Percentiles rank a stretch among this genome's conserved stretches.
Evolutionary conservation across 805 yeast species (phyloP).

Genomic region (Blastobotrys peoriensis): DNA sequence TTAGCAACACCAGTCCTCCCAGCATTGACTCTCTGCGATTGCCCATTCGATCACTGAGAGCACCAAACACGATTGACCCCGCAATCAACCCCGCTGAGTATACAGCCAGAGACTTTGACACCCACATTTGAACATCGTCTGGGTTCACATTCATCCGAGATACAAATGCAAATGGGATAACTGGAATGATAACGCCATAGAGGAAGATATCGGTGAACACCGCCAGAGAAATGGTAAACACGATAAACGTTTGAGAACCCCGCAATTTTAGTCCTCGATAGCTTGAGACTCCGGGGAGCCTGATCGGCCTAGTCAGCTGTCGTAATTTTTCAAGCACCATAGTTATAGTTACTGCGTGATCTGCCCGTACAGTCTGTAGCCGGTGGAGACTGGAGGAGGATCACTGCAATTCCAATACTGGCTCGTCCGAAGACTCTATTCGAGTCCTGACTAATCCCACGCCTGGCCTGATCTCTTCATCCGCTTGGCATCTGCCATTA

Average conservation of each 20-base stretch:
- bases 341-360: conserved; percentile 1
- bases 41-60: conserved; percentile 22
- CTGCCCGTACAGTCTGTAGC: background rate
- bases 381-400: background rate
- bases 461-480: no score
- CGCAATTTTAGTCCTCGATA: conserved; percentile 8
- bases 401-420: no score
- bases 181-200: conserved; percentile 29
- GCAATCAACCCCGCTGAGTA: conserved; percentile 31
- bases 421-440: no score
- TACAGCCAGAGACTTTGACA: conserved; percentile 26
- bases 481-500: no score
- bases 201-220: conserved; percentile 30
- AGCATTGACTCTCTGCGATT: conserved; percentile 27
- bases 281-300: conserved; percentile 1
- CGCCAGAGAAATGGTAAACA: conserved; percentile 27
- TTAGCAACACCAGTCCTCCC: conserved; percentile 25
- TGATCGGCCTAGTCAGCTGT: background rate
- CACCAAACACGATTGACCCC: conserved; percentile 27
- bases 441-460: no score
- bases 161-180: conserved; percentile 29
- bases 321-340: background rate
- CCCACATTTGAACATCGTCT: conserved; percentile 23
- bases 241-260: conserved; percentile 21
- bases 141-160: conserved; percentile 24